phyloP scores from a whole-genome alignment of 176 grass and related monocot species.

The Ampelocalamus luodianensis region DNA sequence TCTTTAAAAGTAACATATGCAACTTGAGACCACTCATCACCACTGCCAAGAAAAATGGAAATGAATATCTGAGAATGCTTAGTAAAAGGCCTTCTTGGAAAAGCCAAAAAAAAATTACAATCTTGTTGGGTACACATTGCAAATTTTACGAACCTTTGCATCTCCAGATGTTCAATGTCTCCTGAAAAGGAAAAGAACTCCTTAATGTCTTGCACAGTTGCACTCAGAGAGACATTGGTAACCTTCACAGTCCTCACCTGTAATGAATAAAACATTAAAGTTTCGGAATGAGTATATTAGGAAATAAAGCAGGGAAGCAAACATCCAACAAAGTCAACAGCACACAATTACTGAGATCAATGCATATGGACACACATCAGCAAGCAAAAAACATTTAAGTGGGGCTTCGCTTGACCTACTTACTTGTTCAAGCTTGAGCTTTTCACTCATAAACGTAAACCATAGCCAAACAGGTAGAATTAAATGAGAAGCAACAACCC shows the following conservation, averaged over 20 bases:
- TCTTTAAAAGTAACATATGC: constrained; percentile 98
- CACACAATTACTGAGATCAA: background rate
- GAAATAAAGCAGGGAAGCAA: constrained; percentile 14
- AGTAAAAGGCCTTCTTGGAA: background rate
- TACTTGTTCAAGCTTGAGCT: background rate
- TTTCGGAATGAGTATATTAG: background rate
- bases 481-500: background rate
- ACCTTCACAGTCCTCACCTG: constrained; percentile 89
- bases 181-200: constrained; percentile 98
- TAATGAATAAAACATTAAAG: constrained; percentile 23
- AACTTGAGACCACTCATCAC: constrained; percentile 93
- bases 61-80: background rate
- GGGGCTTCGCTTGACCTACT: background rate
- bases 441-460: background rate
- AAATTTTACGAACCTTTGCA: constrained; percentile 67
- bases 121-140: background rate
- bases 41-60: constrained; percentile 49
- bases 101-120: background rate
- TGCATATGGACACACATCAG: background rate
- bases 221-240: constrained; percentile 78
- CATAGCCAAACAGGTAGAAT: background rate
- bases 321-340: background rate
- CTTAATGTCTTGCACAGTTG: constrained; percentile 84
- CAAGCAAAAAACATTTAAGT: background rate
- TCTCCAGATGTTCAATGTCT: constrained; percentile 87